Evolutionary conservation across 2,329 filamentous ascomycete species (phyloP), one percentile per base, ranked within the genome.

Genomic region (Trichoderma sp.): DNA sequence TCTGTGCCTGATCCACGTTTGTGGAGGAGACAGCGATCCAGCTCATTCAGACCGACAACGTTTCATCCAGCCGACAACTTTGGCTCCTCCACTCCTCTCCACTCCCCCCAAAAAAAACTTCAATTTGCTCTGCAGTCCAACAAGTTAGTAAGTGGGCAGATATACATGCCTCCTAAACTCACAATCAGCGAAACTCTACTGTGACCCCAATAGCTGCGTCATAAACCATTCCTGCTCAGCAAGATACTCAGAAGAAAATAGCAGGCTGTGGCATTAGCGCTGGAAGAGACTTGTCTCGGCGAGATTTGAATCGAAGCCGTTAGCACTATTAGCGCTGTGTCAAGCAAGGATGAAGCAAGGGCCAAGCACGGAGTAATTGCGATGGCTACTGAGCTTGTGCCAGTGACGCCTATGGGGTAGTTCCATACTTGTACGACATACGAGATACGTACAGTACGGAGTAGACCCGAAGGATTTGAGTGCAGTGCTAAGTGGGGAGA

Each of bases 1-100:
- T 67, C 55, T 59, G 64, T 67, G 55, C 64, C 55, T 67, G 64
- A 67, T 67, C 55, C 64, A 67, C 64, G 64, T 56, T 37, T 59
- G 64, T 57, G 53, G 55, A 27, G 47, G 37, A 66, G 55, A 33
- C 62, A 66, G 57, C 47, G 63, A 67, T 16, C 29, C 63, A 67
- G 55, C 37, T 59, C 47, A 40, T 59, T 67, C 29, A 43, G 40
- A 49, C 64, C 64, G 40, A 67, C 64, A 67, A 67, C 55, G 64
- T 67, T 59, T 67, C 64, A 59, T 67, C 64, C 43, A 40, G 63
- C 40, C 55, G 35, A 31, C 55, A 52, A 8, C 6, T 43, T 56
- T 59, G n/a, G 21, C 33, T 29, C 57, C 57, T 67, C 64, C 64
- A 67, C 64, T n/a, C 53, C 29, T 29, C 56, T 52, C 64, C 64